Evolutionary conservation across 768 basidiomycete genomes (phyloP).

Genomic region (Psilocybe cyanescens): DNA sequence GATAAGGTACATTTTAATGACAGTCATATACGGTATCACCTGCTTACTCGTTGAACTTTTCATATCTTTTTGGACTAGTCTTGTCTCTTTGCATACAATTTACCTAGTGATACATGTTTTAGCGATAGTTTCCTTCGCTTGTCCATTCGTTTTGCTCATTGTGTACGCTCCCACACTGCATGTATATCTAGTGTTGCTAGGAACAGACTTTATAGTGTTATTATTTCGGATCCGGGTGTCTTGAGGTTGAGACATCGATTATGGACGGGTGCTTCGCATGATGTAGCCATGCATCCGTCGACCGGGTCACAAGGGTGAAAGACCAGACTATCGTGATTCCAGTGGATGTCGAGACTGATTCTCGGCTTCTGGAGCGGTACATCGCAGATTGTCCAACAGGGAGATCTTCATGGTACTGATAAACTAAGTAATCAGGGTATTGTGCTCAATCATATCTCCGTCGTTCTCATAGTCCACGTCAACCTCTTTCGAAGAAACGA

Average conservation of each 20-base stretch:
- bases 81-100: slow-evolving; percentile 1
- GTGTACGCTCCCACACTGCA: slow-evolving; percentile 6
- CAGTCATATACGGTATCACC: background rate
- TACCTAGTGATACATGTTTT: slow-evolving; percentile 7
- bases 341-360: no score
- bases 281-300: no score
- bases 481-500: background rate
- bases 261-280: no score
- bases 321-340: no score
- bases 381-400: no score
- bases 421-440: no score
- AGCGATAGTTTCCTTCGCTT: slow-evolving; percentile 20
- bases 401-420: no score
- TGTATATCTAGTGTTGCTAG: slow-evolving; percentile 11
- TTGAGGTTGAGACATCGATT: background rate
- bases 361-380: no score
- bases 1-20: background rate
- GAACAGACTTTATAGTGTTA: background rate
- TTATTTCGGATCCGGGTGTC: background rate
- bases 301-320: no score
- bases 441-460: background rate
- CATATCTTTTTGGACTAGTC: background rate
- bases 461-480: background rate
- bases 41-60: background rate
- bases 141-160: slow-evolving; percentile 16